Evolutionary conservation across 73 alveolate genomes (phyloP), one percentile per base, ranked within the genome.

Genomic region (Tetrahymena malaccensis): DNA sequence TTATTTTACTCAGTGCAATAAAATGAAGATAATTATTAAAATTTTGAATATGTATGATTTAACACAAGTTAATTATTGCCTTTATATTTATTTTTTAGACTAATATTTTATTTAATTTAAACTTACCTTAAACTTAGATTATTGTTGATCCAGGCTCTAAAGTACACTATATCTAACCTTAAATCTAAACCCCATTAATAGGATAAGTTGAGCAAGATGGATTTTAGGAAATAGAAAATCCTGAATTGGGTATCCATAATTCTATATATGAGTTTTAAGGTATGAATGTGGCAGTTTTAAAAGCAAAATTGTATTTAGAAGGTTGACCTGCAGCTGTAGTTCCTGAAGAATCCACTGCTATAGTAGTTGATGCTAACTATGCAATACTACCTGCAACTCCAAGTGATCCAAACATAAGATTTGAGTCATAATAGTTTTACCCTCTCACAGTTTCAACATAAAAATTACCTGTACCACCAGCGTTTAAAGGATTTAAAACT

Each of bases 401-500:
- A 35, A 95, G 70, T 10, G 97, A 85, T 50, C 83, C 40, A 35
- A 95, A 95, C 70, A 95, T 95, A 16, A 95, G 35, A 21, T 95
- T 95, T 44, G 85, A 94, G 55, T 95, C 97, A 55, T 95, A 95
- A 27, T 85, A 85, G 94, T 50, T 85, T 95, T 95, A 94, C 12
- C 83, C 70, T 89, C 97, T 85, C 55, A 55, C 89, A 5, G 97
- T 95, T 85, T 94, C 94, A 11, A 95, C 95, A 33, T 85, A 85
- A 33, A 95, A 95, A 95, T 95, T 95, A 50, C 94, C 97, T 35
- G 97, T 95, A 55, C 97, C 97, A 50, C 97, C 97, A 85, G 95
- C 94, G 55, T 40, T 31, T 5, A 94, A 56, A 34, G 97, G 97
- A 89, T 95, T 95, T 15, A 85, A 93, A n/a, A 95, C 89, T 34